phyloP scores from a whole-genome alignment of 257 asterid genomes.

The Salvia hispanica region DNA sequence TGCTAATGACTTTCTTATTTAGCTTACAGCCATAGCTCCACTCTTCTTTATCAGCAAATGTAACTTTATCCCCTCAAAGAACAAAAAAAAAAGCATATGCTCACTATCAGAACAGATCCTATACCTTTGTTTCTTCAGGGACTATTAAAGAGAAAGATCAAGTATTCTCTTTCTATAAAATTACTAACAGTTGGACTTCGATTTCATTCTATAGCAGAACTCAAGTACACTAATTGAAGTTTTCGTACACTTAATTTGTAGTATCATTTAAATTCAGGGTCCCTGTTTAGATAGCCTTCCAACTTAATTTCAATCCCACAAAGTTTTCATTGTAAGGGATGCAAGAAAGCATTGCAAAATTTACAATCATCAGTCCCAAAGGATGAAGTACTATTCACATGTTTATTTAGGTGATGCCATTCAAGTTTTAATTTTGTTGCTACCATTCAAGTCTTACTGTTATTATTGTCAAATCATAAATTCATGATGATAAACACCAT shows the following conservation, averaged over 20 bases:
- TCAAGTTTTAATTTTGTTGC: not conserved
- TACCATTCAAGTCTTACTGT: not conserved
- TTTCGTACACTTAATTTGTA: not conserved
- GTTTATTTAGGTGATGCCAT: too few species aligned
- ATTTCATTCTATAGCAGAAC: not conserved
- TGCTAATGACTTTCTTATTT: not conserved
- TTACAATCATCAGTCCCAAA: not conserved
- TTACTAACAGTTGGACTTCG: not conserved
- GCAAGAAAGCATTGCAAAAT: not conserved
- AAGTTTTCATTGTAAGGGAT: constrained; percentile 18
- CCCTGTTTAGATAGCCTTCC: constrained; percentile 13
- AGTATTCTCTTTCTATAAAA: not conserved
- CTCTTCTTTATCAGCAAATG: not conserved
- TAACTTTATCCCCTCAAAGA: not conserved
- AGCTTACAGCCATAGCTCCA: not conserved
- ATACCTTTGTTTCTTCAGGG: not conserved
- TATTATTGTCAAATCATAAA: constrained; percentile 1
- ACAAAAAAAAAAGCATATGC: too few species aligned
- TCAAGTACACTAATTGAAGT: not conserved
- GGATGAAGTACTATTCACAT: not conserved
- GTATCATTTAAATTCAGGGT: not conserved
- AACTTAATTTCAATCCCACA: not conserved
- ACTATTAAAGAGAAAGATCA: not conserved
- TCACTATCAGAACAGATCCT: not conserved
- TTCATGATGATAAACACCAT: constrained; percentile 11